phyloP scores from a whole-genome alignment of 176 grass and related monocot genomes.

The Zoysia japonica region DNA sequence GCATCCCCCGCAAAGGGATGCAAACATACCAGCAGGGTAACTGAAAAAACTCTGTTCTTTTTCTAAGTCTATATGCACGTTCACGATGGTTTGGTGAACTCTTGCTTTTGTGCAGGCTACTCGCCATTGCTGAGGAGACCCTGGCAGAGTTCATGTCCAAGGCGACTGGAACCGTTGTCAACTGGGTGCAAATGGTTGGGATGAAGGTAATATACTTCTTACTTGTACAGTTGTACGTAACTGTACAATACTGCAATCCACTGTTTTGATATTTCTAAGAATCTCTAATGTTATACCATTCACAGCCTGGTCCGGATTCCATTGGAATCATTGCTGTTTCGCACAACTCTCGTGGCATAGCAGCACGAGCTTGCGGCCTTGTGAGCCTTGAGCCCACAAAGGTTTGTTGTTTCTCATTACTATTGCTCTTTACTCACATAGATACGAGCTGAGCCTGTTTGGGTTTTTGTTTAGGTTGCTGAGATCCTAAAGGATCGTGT shows the following conservation, averaged over 20 bases:
- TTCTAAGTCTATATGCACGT: not conserved
- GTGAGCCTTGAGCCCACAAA: slow-evolving; percentile 99
- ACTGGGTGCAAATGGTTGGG: slow-evolving; percentile 99
- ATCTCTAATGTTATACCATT: not conserved
- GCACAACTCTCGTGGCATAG: slow-evolving; percentile 97
- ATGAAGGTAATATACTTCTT: slow-evolving; percentile 75
- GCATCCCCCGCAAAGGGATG: slow-evolving; percentile 77
- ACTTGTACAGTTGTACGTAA: not conserved
- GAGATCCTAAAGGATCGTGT: slow-evolving; percentile 96
- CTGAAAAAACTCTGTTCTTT: not conserved
- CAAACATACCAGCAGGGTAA: slow-evolving; percentile 97
- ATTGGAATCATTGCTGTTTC: slow-evolving; percentile 99
- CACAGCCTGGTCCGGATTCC: slow-evolving; percentile 99
- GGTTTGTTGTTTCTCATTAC: slow-evolving; percentile 42
- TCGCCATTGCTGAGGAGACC: slow-evolving; percentile 97
- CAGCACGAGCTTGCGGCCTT: slow-evolving; percentile 97
- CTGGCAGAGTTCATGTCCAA: slow-evolving; percentile 98
- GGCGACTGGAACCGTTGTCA: slow-evolving; percentile 92
- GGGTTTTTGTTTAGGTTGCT: slow-evolving; percentile 64
- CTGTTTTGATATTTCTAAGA: not conserved
- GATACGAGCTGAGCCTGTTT: not conserved
- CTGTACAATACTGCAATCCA: not conserved
- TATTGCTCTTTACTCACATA: not conserved
- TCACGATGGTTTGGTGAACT: slow-evolving; percentile 4
- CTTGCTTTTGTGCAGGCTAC: slow-evolving; percentile 56